Conservation (phyloP, 129 eudicot species). For the Tagetes erecta region DNA sequence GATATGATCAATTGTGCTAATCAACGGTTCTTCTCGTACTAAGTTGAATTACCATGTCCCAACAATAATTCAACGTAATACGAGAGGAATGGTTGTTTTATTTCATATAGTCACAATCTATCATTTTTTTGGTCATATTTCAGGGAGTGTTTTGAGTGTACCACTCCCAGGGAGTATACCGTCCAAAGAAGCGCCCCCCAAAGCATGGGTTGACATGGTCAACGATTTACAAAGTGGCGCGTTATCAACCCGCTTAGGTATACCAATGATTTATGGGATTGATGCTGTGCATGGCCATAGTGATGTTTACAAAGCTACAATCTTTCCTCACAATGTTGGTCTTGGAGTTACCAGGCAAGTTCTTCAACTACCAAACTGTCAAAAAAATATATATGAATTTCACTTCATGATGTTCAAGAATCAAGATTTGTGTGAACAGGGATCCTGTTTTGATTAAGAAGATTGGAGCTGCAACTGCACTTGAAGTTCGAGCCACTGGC, state of each 20-base stretch:
- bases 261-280: conserved; percentile 62
- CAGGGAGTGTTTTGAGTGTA: conserved; percentile 56
- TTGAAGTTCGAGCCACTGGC: conserved; percentile 91
- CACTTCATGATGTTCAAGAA: neutral
- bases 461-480: conserved; percentile 91
- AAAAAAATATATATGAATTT: neutral
- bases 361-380: neutral
- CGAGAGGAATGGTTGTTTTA: too few relatives aligned
- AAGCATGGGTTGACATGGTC: conserved; percentile 60
- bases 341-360: conserved; percentile 35
- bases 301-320: conserved; percentile 37
- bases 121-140: neutral
- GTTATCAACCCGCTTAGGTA: conserved; percentile 50
- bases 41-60: too few relatives aligned
- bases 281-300: conserved; percentile 36
- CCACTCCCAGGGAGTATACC: conserved; percentile 48
- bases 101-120: neutral
- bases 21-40: too few relatives aligned
- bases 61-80: too few relatives aligned
- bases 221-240: conserved; percentile 57
- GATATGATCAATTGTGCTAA: too few relatives aligned
- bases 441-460: conserved; percentile 66
- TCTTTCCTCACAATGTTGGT: conserved; percentile 35
- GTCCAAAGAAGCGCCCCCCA: conserved; percentile 42
- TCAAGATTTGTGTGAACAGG: conserved; percentile 35